Evolutionary conservation across 257 asterid species (phyloP).

Genomic region (Penstemon davidsonii): DNA sequence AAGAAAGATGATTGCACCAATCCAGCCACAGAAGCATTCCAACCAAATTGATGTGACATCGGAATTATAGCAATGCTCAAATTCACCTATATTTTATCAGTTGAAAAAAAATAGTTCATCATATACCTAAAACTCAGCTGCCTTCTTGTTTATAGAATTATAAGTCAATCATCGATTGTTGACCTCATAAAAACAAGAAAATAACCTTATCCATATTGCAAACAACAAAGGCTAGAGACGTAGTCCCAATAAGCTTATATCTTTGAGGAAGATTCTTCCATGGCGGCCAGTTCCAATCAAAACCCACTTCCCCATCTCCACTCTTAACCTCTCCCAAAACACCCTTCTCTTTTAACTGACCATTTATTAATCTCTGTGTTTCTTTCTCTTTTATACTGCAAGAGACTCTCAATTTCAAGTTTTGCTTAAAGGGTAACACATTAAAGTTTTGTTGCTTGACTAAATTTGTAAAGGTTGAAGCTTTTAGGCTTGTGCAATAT

Average conservation of each 20-base stretch:
- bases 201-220: conserved; percentile 98
- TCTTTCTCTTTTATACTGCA: conserved; percentile 75
- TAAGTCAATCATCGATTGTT: neutral
- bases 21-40: conserved; percentile 95
- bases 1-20: conserved; percentile 97
- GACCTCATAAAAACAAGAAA: neutral
- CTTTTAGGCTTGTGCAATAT: conserved; percentile 30
- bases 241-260: conserved; percentile 89
- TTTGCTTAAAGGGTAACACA: conserved; percentile 34
- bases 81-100: conserved; percentile 58
- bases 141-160: conserved; percentile 15
- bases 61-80: conserved; percentile 96
- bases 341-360: conserved; percentile 43
- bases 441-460: conserved; percentile 30
- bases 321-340: conserved; percentile 35
- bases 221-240: conserved; percentile 85
- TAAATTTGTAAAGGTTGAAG: conserved; percentile 38
- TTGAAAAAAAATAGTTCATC: conserved; percentile 26
- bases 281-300: conserved; percentile 73
- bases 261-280: conserved; percentile 90
- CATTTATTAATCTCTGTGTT: conserved; percentile 36
- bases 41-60: conserved; percentile 96
- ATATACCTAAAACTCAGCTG: conserved; percentile 13
- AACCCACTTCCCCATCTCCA: conserved; percentile 39
- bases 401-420: conserved; percentile 45